Conservation (phyloP, 2,329 filamentous ascomycete species). For the Mollisia scopiformis region DNA sequence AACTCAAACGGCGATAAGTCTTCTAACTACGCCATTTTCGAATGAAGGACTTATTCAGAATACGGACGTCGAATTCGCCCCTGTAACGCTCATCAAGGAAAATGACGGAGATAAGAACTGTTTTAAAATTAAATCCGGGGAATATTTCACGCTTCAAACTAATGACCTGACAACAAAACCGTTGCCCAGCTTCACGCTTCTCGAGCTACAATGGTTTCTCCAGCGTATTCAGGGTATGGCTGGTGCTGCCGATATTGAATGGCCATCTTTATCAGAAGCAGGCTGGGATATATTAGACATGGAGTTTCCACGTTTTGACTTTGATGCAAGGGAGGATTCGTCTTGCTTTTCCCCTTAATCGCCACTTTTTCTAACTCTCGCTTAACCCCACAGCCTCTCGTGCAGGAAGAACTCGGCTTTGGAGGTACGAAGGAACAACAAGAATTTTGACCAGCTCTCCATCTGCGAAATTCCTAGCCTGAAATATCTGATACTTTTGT, state of each 20-base stretch:
- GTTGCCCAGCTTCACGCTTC: conserved; percentile 15
- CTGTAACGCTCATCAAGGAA: background rate
- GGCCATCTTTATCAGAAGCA: too few relatives aligned
- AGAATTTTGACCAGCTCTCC: too few relatives aligned
- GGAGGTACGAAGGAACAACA: too few relatives aligned
- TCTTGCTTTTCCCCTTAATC: too few relatives aligned
- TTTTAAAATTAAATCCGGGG: conserved; percentile 2
- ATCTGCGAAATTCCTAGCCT: too few relatives aligned
- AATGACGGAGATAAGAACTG: background rate
- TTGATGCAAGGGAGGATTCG: too few relatives aligned
- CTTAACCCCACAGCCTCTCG: too few relatives aligned
- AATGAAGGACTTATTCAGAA: conserved; percentile 10
- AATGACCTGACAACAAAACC: conserved; percentile 17
- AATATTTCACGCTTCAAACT: conserved; percentile 13
- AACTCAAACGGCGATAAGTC: conserved; percentile 4
- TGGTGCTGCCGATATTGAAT: conserved; percentile 7
- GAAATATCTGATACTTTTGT: too few relatives aligned
- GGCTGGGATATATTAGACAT: too few relatives aligned
- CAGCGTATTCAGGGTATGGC: conserved; percentile 16
- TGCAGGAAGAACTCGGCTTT: too few relatives aligned
- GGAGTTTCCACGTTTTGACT: too few relatives aligned
- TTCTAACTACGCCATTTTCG: conserved; percentile 9
- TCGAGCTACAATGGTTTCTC: conserved; percentile 22
- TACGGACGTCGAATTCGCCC: background rate
- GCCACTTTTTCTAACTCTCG: too few relatives aligned